Base-by-base conservation (phyloP, 306 rosid genomes). In the Cyclanthera cordifolia region DNA sequence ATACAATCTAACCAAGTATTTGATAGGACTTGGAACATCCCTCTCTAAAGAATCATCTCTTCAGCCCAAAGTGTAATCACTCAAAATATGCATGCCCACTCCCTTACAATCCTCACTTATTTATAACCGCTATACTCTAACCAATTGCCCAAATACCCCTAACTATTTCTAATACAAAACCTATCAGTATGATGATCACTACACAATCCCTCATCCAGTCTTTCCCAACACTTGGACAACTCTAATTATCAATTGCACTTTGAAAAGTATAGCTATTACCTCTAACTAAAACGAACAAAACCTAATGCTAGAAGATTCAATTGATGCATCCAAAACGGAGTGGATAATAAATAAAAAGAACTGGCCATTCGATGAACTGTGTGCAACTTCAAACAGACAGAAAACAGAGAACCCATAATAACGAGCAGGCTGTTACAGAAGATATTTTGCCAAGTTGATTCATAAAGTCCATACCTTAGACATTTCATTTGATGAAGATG, bases 401-500 rank as follows among this genome's bases (percentile, higher is more conserved):
- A 63, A 39, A 63, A 41, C 52, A 63, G 30, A 43, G 19, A 41
- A 41, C 41, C 34, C 19, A 21, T 13, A 39, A 41, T 10, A 63
- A 63, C 11, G 45, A 21, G 27, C 30, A 20, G 9, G 52, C 68
- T 17, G 28, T 28, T 9, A 37, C 32, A 3, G 14, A 51, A 43
- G 52, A 43, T 43, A 43, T 43, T 39, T 64, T 20, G 28, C 15
- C 21, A 64, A 64, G 37, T 64, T 32, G 32, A 52, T 4, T 71
- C 74, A 54, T 24, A 59, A 70, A 70, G 34, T 23, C 13, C 63
- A 72, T 43, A 93, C 98, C 81, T 84, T 85, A 14, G 75, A 79
- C 56, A 85, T 82, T 72, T 81, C 85, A 66, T 76, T 70, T 49
- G 97, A 84, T 66, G 82, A 66, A 56, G 86, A 83, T 45, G 71